These are phyloP conservation scores for Rubia peregrina DNA, from an alignment of 305 asterid genomes.

Conservation along the genomic window DNA sequence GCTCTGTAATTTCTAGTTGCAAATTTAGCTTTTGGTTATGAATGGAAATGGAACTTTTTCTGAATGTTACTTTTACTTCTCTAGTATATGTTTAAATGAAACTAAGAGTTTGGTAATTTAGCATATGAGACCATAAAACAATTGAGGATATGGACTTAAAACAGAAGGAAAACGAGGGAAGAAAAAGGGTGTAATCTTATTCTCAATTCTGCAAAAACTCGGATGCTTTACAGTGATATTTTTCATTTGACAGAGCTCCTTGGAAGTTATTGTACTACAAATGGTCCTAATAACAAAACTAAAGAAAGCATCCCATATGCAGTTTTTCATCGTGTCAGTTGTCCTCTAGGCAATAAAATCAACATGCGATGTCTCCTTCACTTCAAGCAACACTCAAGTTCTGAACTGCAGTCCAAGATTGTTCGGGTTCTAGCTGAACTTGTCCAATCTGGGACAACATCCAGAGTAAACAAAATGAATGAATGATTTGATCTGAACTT, in stretches of 20 bases:
- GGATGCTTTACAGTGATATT: not conserved
- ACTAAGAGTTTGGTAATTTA: not conserved
- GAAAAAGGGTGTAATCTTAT: not conserved
- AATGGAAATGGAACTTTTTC: not conserved
- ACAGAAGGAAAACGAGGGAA: not conserved
- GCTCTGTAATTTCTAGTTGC: not conserved
- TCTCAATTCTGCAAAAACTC: not conserved
- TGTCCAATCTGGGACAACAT: constrained; percentile 39
- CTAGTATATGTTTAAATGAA: not conserved
- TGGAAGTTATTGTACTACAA: not conserved
- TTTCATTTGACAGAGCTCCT: constrained; percentile 1
- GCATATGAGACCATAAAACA: not conserved
- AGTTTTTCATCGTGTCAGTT: not conserved
- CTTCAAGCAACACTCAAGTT: constrained; percentile 50
- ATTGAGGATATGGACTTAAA: not conserved
- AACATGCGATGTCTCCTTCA: constrained; percentile 16
- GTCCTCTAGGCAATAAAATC: not conserved
- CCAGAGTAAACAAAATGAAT: constrained; percentile 4
- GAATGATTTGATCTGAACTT: not conserved
- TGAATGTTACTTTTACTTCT: not conserved
- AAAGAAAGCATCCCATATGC: not conserved
- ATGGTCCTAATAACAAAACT: not conserved
- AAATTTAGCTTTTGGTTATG: not conserved
- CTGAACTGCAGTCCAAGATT: constrained; percentile 85
- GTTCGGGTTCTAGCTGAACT: constrained; percentile 61